Evolutionary conservation across 441 rosid species (phyloP), one percentile per base, ranked within the genome.

Genomic region (Populus trichocarpa): DNA sequence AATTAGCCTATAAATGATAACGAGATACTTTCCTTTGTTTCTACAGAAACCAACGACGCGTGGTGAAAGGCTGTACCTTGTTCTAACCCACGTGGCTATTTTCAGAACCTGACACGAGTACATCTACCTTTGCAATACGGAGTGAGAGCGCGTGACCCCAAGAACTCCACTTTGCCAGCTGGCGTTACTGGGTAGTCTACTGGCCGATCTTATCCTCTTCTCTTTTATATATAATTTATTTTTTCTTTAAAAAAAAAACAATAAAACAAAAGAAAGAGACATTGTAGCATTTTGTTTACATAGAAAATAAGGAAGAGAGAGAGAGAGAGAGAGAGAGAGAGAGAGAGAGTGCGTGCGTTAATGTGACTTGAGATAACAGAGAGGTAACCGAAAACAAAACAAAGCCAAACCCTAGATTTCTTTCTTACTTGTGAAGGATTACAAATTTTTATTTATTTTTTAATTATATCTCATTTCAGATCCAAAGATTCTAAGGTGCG

Each of bases 181-280:
- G 92, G 93, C 89, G 81, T 81, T 22, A 77, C 92, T 78, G 83
- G 87, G 73, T 38, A 66, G 79, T 61, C 80, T 67, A 80, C 91
- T 85, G 92, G 88, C 87, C 91, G 85, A 86, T 84, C 96, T 91
- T 91, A 91, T 91, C 96, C 90, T 87, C 88, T 87, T 86, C 75
- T 75, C 65, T 80, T 76, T 68, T 30, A 30, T 30, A 30, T 30
- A 30, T 30, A 30, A 30, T 30, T 30, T 30, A 30, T 30, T 30
- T 30, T 63, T 42, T 22, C 69, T 46, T 16, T 16, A 28, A 26
- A 67, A 64, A 80, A 6, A 23, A 71, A 6, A 66, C 2, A 3
- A 14, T 12, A 32, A 28, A 30, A 69, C 46, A 9, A 69, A 69
- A 69, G 42, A 32, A 20, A 33, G 36, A 69, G 12, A 38, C 46